A percentile compares a stretch with the other conserved stretches of the same genome.
Evolutionary conservation across 2,329 filamentous ascomycete species (phyloP).

Genomic region (Dactylellina parvicollis): DNA sequence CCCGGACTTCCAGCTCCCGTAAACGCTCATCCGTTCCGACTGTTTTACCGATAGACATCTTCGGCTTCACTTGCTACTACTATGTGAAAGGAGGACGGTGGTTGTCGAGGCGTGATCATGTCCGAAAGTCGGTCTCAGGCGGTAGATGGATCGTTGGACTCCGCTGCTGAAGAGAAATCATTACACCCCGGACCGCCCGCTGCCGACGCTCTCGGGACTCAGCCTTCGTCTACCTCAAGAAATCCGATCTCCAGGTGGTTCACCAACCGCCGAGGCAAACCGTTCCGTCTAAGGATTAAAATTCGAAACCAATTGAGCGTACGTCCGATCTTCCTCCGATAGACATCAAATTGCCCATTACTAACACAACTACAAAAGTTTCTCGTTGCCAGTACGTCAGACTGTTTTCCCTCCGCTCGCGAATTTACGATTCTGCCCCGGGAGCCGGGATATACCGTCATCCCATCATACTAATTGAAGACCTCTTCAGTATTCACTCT

Average conservation of each 20-base stretch:
- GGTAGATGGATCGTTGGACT: conserved; percentile 48
- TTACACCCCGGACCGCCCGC: conserved; percentile 10
- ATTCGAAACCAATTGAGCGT: conserved; percentile 52
- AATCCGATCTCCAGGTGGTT: conserved; percentile 49
- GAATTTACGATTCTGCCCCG: background rate
- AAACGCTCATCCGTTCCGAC: background rate
- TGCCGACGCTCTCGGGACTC: conserved; percentile 3
- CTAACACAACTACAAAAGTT: conserved; percentile 13
- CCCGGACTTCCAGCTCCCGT: background rate
- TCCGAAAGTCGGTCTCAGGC: conserved; percentile 50
- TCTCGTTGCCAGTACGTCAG: conserved; percentile 45
- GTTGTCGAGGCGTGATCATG: conserved; percentile 51
- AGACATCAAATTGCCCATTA: background rate
- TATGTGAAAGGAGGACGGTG: conserved; percentile 38
- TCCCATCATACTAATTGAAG: background rate
- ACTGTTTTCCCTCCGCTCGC: background rate
- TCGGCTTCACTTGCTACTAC: conserved; percentile 21
- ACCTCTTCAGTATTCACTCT: conserved; percentile 41
- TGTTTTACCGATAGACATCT: background rate
- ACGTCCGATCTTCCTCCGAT: conserved; percentile 1
- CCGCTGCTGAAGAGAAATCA: conserved; percentile 42
- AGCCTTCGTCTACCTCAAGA: conserved; percentile 3
- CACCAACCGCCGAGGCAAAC: conserved; percentile 18
- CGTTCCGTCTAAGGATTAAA: conserved; percentile 41
- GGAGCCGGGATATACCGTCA: background rate